Base-by-base conservation (phyloP, 164 flowering plant genomes). In the Vitis labrusca region DNA sequence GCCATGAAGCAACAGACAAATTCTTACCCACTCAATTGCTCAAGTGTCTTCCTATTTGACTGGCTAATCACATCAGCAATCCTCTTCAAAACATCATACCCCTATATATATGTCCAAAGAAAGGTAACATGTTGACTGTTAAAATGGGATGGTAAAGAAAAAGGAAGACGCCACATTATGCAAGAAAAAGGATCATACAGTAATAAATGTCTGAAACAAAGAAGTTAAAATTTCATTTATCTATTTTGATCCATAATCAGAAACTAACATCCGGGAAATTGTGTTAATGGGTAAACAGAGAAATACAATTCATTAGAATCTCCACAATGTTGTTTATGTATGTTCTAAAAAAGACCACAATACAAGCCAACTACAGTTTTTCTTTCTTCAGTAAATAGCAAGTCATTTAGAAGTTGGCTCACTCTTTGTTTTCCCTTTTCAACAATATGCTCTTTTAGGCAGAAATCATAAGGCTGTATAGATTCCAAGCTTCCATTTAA, bases 11-110 rank as follows among this genome's bases (percentile, higher is more conserved):
- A 58, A 58, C 9, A 49, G 32, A 55, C 29, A 8, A 56, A 64
- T 9, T 9, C 86, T 76, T 80, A 94, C 98, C 97, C 97, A 77
- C 94, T 94, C 60, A 94, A 77, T 76, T 82, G 85, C 76, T 92
- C 97, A 65, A 94, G 85, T 15, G 16, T 69, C 68, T 77, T 81
- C 67, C 85, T 77, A 73, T 94, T 73, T 32, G 86, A 63, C 67
- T 76, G 81, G 15, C 80, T 84, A 75, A 92, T 85, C 61, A 86
- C 89, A 72, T 92, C 97, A 75, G 97, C 77, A 69, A 94, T 86
- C 63, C 82, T 85, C 80, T 88, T 89, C 86, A 94, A 79, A 68
- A 89, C 94, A 68, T 80, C 87, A 80, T 91, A 94, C 2, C 98
- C 98, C 98, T 94, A 67, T 16, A 75, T 47, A 63, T 47, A 63